phyloP scores from a whole-genome alignment of 179 eudicot genomes.

The Pouteria campechiana region DNA sequence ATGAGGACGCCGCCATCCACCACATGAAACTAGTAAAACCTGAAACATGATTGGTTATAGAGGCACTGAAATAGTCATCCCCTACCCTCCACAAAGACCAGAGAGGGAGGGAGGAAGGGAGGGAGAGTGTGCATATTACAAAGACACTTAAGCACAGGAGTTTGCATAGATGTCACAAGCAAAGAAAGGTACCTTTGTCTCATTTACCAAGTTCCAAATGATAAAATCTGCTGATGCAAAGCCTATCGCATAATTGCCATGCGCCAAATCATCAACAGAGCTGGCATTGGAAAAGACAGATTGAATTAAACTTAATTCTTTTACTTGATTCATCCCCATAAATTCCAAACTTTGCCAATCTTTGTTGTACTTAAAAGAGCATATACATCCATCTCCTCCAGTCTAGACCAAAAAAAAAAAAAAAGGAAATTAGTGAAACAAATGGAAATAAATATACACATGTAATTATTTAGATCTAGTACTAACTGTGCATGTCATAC shows the following conservation, averaged over 20 bases:
- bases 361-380: slow-evolving; percentile 69
- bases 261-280: slow-evolving; percentile 24
- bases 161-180: no score
- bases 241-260: slow-evolving; percentile 61
- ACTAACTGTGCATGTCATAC: neutral
- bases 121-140: slow-evolving; percentile 1
- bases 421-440: neutral
- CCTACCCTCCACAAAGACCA: neutral
- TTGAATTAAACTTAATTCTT: slow-evolving; percentile 70
- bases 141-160: no score
- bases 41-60: slow-evolving; percentile 14
- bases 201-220: slow-evolving; percentile 74
- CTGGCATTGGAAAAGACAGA: slow-evolving; percentile 26
- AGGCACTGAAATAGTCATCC: no score
- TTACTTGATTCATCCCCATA: slow-evolving; percentile 86
- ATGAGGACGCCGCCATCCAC: slow-evolving; percentile 99
- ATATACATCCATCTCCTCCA: slow-evolving; percentile 99
- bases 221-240: slow-evolving; percentile 82
- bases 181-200: slow-evolving; percentile 49
- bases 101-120: slow-evolving; percentile 2
- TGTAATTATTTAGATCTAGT: neutral
- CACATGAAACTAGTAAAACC: slow-evolving; percentile 83
- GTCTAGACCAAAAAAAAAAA: slow-evolving; percentile 35
- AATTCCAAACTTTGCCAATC: slow-evolving; percentile 51
- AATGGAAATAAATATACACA: neutral